A percentile compares a stretch with the other conserved stretches of the same genome.
Evolutionary conservation across 495 filamentous ascomycete genomes (phyloP).

Genomic region (Xylaria castorea): DNA sequence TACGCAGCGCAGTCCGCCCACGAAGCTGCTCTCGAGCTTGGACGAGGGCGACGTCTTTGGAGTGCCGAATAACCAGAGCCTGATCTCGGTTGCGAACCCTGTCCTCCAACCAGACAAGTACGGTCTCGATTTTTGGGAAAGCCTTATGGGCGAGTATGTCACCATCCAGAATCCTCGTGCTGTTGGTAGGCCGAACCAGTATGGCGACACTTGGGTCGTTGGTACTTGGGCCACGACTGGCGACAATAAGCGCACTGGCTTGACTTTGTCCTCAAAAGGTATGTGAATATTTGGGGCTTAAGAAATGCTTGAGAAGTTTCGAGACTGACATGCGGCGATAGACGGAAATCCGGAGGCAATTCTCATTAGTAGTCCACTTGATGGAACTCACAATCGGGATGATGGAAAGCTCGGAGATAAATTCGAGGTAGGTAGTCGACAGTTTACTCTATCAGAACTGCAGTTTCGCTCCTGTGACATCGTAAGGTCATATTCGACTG

Average conservation of each 20-base stretch:
- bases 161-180: conserved; percentile 56
- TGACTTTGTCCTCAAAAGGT: conserved; percentile 59
- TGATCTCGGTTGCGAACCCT: conserved; percentile 61
- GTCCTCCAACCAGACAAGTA: conserved; percentile 58
- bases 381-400: conserved; percentile 62
- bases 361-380: conserved; percentile 63
- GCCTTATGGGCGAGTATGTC: conserved; percentile 63
- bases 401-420: conserved; percentile 61
- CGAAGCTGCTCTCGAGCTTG: conserved; percentile 56
- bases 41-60: conserved; percentile 61
- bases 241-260: conserved; percentile 58
- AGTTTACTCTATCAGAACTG: not conserved
- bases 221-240: conserved; percentile 63
- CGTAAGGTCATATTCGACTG: not conserved
- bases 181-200: conserved; percentile 59
- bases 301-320: not conserved
- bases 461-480: not conserved
- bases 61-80: conserved; percentile 59
- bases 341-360: conserved; percentile 70
- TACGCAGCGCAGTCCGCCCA: conserved; percentile 57
- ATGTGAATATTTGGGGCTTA: not conserved
- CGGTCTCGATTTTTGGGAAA: conserved; percentile 72
- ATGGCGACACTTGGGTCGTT: conserved; percentile 67
- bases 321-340: conserved; percentile 22
- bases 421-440: conserved; percentile 45